phyloP scores from a whole-genome alignment of 2,329 filamentous ascomycete genomes.

The Parasarocladium wereldwijsianum region DNA sequence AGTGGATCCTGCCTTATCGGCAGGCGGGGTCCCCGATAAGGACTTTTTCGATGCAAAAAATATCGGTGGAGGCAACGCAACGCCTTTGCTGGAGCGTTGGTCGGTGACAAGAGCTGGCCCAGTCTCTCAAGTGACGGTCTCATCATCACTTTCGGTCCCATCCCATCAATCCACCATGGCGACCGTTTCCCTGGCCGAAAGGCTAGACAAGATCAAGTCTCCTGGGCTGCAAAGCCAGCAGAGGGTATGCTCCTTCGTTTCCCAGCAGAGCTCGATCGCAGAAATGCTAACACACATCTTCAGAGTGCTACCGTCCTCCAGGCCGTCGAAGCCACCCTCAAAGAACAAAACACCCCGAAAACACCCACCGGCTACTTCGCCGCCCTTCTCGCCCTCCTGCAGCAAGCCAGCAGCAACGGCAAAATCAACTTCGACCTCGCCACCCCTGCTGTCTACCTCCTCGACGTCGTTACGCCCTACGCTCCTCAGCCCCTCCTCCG shows the following conservation, averaged over 20 bases:
- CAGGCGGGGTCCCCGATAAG: no score
- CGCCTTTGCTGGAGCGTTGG: no score
- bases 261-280: conserved; percentile 6
- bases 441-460: conserved; percentile 81
- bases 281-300: conserved; percentile 7
- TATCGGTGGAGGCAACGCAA: no score
- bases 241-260: conserved; percentile 43
- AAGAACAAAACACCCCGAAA: conserved; percentile 69
- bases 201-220: conserved; percentile 92
- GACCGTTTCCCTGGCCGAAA: conserved; percentile 83
- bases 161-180: no score
- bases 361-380: conserved; percentile 91
- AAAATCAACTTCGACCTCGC: conserved; percentile 70
- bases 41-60: no score
- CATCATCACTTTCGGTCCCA: no score
- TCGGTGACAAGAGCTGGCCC: no score
- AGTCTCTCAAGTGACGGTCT: no score
- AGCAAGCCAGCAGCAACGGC: conserved; percentile 55
- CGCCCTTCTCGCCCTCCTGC: conserved; percentile 77
- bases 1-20: no score
- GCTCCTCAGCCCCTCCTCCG: conserved; percentile 77
- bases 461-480: conserved; percentile 79
- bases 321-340: conserved; percentile 84
- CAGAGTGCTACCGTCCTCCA: conserved; percentile 76
- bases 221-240: conserved; percentile 93